phyloP scores from a whole-genome alignment of 1,139 yeast species.

The Saccharomyces uvarum region DNA sequence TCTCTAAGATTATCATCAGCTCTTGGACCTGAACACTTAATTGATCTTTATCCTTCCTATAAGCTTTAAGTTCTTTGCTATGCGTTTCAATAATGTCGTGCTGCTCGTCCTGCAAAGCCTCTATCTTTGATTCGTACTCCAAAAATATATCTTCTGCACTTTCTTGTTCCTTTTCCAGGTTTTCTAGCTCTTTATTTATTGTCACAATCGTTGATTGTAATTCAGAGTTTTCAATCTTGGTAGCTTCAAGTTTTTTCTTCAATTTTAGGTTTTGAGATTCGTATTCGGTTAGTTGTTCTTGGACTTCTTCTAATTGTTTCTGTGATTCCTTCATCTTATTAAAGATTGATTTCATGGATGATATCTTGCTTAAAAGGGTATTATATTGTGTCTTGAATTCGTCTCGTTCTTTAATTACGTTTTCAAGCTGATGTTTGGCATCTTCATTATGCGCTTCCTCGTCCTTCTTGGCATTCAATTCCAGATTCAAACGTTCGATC shows the following conservation, averaged over 20 bases:
- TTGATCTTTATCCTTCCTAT: slow-evolving; percentile 14
- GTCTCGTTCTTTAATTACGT: slow-evolving; percentile 50
- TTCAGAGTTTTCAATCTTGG: slow-evolving; percentile 29
- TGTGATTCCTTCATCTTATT: slow-evolving; percentile 72
- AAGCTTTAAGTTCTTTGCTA: slow-evolving; percentile 14
- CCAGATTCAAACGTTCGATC: slow-evolving; percentile 23
- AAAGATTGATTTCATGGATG: slow-evolving; percentile 73
- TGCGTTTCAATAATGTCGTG: slow-evolving; percentile 16
- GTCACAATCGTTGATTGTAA: slow-evolving; percentile 32
- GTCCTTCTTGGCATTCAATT: slow-evolving; percentile 15
- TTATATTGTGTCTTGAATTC: slow-evolving; percentile 67
- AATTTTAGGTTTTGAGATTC: slow-evolving; percentile 33
- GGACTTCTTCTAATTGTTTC: slow-evolving; percentile 55
- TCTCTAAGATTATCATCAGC: slow-evolving; percentile 21
- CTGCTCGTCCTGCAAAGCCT: slow-evolving; percentile 20
- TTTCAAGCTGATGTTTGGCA: slow-evolving; percentile 35
- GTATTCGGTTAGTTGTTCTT: slow-evolving; percentile 37
- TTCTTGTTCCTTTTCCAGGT: slow-evolving; percentile 62
- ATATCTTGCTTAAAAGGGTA: slow-evolving; percentile 60
- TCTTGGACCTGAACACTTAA: slow-evolving; percentile 28
- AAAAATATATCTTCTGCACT: slow-evolving; percentile 42
- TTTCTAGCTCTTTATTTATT: slow-evolving; percentile 47
- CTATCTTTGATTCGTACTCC: slow-evolving; percentile 16
- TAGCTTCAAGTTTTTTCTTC: slow-evolving; percentile 28
- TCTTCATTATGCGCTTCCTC: slow-evolving; percentile 6